phyloP scores from a whole-genome alignment of 768 basidiomycete species.

The Scleroderma bovista region DNA sequence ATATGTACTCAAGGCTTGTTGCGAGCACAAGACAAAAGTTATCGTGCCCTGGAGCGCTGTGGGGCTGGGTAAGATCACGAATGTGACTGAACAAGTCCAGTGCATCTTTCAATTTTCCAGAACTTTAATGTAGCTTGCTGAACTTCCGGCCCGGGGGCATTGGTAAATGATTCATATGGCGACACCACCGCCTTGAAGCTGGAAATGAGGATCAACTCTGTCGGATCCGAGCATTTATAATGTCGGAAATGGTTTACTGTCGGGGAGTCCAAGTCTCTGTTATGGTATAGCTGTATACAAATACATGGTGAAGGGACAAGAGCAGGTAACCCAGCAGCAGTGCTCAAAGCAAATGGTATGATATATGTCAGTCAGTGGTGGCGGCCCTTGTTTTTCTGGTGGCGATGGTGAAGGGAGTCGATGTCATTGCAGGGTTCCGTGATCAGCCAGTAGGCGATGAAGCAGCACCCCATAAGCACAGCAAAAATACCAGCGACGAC shows the following conservation, averaged over 20 bases:
- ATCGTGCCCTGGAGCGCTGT: conserved; percentile 15
- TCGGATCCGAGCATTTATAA: no score
- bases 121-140: conserved; percentile 17
- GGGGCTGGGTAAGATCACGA: conserved; percentile 13
- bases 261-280: no score
- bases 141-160: conserved; percentile 12
- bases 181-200: conserved; percentile 1
- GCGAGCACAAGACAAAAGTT: neutral
- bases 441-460: neutral
- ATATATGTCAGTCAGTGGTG: no score
- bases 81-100: conserved; percentile 17
- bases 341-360: no score
- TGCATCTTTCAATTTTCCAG: conserved; percentile 6
- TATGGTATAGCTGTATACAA: no score
- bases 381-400: no score
- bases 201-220: no score
- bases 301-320: no score
- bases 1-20: conserved; percentile 19
- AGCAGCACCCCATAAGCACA: neutral
- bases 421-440: neutral
- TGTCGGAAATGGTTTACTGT: no score
- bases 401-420: no score
- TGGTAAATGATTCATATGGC: conserved; percentile 19
- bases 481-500: neutral
- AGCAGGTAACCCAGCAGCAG: no score